These are phyloP conservation scores for Diaporthe sp. DNA, from an alignment of 2,329 filamentous ascomycete species.

Conservation along the genomic window DNA sequence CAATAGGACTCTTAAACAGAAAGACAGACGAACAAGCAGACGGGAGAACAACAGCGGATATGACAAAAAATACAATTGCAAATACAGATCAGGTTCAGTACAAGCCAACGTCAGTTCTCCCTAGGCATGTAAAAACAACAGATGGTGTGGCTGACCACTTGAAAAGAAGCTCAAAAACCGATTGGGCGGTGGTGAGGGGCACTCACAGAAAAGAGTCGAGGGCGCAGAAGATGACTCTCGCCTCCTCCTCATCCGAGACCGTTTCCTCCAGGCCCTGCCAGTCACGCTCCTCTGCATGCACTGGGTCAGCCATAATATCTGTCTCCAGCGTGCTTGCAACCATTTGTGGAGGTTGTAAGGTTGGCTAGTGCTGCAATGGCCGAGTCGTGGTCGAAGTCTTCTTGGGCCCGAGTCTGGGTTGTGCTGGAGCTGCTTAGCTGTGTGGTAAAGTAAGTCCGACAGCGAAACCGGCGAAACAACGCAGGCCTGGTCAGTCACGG, in stretches of 20 bases:
- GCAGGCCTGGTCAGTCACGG: slow-evolving; percentile 18
- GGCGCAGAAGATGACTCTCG: slow-evolving; percentile 80
- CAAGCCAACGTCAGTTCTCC: not conserved
- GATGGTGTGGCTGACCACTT: not conserved
- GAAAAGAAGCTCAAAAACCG: not conserved
- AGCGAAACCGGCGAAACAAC: slow-evolving; percentile 10
- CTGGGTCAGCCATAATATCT: slow-evolving; percentile 13
- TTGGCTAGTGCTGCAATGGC: not conserved
- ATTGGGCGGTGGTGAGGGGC: slow-evolving; percentile 30
- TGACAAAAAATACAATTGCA: not conserved
- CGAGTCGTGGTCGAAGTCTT: not conserved
- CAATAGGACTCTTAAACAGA: not conserved
- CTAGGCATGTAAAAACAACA: not conserved
- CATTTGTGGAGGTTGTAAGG: slow-evolving; percentile 3
- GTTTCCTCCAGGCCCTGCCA: slow-evolving; percentile 74
- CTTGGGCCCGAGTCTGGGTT: slow-evolving; percentile 1
- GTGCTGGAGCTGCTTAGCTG: not conserved
- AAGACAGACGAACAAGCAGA: not conserved
- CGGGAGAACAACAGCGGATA: not conserved
- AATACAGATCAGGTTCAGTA: not conserved
- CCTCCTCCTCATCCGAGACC: slow-evolving; percentile 81
- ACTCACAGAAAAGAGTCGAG: slow-evolving; percentile 91
- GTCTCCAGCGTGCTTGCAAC: slow-evolving; percentile 7
- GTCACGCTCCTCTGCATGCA: slow-evolving; percentile 47
- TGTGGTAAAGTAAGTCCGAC: slow-evolving; percentile 5